Conservation (phyloP, 805 yeast species). For the Yamadazyma takamatsuzukensis region DNA sequence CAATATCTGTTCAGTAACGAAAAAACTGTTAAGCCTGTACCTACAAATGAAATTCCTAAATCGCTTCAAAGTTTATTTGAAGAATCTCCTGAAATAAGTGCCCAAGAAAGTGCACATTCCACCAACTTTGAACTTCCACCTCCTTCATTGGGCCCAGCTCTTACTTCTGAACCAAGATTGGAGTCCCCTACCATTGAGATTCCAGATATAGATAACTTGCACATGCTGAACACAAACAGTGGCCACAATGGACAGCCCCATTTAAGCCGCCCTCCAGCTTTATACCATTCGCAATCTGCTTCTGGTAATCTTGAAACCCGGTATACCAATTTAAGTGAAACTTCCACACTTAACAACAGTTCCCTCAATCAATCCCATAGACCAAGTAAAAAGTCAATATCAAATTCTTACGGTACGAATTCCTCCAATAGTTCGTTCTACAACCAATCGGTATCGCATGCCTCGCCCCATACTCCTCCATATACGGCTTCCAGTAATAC, state of each 20-base stretch:
- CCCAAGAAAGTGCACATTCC: conserved; percentile 9
- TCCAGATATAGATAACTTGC: conserved; percentile 57
- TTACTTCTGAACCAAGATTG: conserved; percentile 26
- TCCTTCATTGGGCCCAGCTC: conserved; percentile 7
- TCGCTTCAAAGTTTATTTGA: conserved; percentile 71
- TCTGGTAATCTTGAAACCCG: conserved; percentile 34
- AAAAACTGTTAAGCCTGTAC: conserved; percentile 14
- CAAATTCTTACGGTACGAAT: conserved; percentile 28
- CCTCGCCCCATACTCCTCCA: conserved; percentile 34
- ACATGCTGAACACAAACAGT: too few species aligned
- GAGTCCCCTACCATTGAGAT: conserved; percentile 66
- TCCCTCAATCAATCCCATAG: conserved; percentile 17
- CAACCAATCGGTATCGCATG: conserved; percentile 1
- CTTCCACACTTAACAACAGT: too few species aligned
- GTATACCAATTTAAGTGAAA: too few species aligned
- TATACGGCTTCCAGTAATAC: conserved; percentile 31
- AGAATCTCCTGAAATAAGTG: conserved; percentile 26
- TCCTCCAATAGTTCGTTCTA: conserved; percentile 8
- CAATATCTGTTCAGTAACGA: conserved; percentile 7
- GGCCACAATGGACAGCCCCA: conserved; percentile 23
- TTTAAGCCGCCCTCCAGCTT: conserved; percentile 40
- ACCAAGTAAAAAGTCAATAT: conserved; percentile 38
- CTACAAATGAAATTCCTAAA: conserved; percentile 57
- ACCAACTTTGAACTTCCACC: conserved; percentile 12
- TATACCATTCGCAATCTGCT: conserved; percentile 42